Evolutionary conservation across 1,139 yeast genomes (phyloP), one percentile per base, ranked within the genome.

Genomic region (Debaryomyces nepalensis): DNA sequence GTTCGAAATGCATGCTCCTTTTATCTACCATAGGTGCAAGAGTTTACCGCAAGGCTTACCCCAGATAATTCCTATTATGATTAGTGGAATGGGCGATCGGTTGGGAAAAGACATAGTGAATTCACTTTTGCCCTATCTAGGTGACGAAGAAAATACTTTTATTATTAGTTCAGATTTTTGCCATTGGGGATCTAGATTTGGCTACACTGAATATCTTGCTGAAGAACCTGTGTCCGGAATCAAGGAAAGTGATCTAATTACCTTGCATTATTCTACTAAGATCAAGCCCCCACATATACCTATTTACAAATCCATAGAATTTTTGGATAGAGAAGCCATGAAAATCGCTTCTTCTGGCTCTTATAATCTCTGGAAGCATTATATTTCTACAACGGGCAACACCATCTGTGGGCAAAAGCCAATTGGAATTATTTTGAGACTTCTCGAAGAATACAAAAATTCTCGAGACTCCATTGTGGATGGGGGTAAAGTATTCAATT

Each of bases 331-430:
- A 35, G 55, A 65, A 26, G 97, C 87, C 0, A 87, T 90, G 90
- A 53, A 59, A 3, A 69, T 85, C 4, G 83, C 88, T 0, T 61
- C 82, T 0, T 55, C 62, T 0, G 88, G 87, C 0, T 64, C 74
- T 1, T 75, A 80, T 43, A 54, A 58, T 0, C 64, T 63, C n/a
- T 93, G 96, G 89, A 73, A 72, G 37, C 60, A 71, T 19, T 93
- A 93, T 57, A 78, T 93, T 7, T 65, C 65, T 3, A 51, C 53
- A 1, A 87, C 98, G 0, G 89, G 85, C 1, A 91, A 93, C 62
- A 95, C 99, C 0, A 87, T 93, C 18, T 95, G 99, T 61, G 99
- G 99, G 0, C 87, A 91, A 47, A 84, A 80, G 48, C 97, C 99
- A 0, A 71, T 93, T 31, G 77, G 81, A 1, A 72, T 89, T 9